Evolutionary conservation across 2,329 filamentous ascomycete species (phyloP).

Genomic region (Aureobasidium subglaciale): DNA sequence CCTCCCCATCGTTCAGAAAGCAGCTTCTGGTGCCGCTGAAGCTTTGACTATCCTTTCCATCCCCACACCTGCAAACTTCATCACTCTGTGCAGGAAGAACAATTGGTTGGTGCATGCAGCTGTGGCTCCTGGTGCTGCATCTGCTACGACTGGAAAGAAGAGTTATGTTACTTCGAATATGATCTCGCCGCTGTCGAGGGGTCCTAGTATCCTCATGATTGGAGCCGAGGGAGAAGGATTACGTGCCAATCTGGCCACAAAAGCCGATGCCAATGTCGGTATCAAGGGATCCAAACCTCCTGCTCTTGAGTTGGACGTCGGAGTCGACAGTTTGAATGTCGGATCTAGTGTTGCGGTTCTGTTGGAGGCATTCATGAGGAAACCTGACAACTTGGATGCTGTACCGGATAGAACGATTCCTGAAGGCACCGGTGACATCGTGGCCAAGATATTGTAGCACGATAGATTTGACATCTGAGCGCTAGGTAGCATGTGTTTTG

Average conservation of each 20-base stretch:
- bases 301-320: constrained; percentile 34
- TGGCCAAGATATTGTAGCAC: too few species aligned
- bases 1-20: constrained; percentile 73
- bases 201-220: constrained; percentile 70
- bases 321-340: constrained; percentile 88
- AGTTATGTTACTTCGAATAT: constrained; percentile 4
- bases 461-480: too few species aligned
- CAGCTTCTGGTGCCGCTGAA: constrained; percentile 82
- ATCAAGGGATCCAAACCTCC: constrained; percentile 41
- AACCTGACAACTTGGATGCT: constrained; percentile 19
- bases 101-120: constrained; percentile 85
- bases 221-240: constrained; percentile 77
- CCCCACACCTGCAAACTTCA: constrained; percentile 59
- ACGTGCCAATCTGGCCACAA: constrained; percentile 53
- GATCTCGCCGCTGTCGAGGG: constrained; percentile 8
- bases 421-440: too few species aligned
- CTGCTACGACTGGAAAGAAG: neutral
- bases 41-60: constrained; percentile 67
- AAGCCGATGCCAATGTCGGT: constrained; percentile 57
- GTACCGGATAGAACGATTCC: neutral
- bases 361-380: constrained; percentile 58
- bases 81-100: constrained; percentile 57
- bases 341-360: constrained; percentile 78
- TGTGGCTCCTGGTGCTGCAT: constrained; percentile 37
- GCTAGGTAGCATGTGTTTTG: too few species aligned